Evolutionary conservation across 179 eudicot genomes (phyloP), one percentile per base, ranked within the genome.

Genomic region (Spergularia azorica): DNA sequence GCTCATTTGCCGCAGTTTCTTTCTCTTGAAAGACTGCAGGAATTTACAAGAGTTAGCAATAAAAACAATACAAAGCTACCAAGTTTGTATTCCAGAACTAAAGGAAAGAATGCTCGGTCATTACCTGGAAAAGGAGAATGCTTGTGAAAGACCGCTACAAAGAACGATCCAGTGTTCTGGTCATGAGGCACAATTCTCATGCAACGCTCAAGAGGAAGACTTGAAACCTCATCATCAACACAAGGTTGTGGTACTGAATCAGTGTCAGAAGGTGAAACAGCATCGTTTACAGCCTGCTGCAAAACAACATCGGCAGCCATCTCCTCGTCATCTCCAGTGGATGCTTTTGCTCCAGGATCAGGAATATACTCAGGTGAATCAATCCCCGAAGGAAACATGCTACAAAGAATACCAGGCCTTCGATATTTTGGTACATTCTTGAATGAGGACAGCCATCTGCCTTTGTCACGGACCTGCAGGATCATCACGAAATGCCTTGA

Each of bases 121-220:
- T 83, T 86, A 95, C 99, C 92, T 75, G 97, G 95, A 71, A 89
- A 81, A 75, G 85, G 79, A 74, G 97, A 89, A 75, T 78, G 84
- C 73, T 95, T 95, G 77, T 87, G 90, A 72, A 95, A 85, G 76
- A 95, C 91, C 10, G 97, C 97, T 77, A 95, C 87, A 80, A 95
- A 95, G 84, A 95, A 95, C 76, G 99, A 92, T 70, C 99, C 99
- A 70, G 83, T 89, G 80, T 93, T 93, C 82, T 95, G 95, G 80
- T 95, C 97, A 87, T 95, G 99, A 67, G 99, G 99, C 73, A 95
- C 89, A 85, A 95, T 90, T 84, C 99, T 88, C 95, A 95, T 90
- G 82, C 99, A 95, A 62, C 85, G 92, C 81, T 93, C 99, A 62
- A 95, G 86, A 69, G 97, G 97, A 50, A 93, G 81, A 82, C 67